Evolutionary conservation across 2,329 filamentous ascomycete genomes (phyloP).

Genomic region (Ascomycota sp.): DNA sequence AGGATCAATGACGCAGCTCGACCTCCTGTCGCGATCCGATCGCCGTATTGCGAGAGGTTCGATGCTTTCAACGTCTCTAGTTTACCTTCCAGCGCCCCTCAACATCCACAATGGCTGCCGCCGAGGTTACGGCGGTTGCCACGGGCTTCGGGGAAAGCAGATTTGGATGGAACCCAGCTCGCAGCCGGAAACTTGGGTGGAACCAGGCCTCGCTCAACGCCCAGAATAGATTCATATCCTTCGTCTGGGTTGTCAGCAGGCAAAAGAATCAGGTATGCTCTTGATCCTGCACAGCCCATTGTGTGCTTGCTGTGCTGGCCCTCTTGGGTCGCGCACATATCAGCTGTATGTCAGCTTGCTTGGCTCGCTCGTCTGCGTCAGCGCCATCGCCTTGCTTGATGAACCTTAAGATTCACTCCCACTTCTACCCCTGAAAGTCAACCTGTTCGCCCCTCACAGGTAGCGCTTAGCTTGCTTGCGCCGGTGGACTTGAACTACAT

Average conservation of each 20-base stretch:
- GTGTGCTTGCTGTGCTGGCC: background rate
- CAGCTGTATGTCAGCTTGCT: background rate
- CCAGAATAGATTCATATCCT: conserved; percentile 18
- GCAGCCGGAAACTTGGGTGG: conserved; percentile 1
- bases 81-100: conserved; percentile 20
- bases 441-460: too few relatives aligned
- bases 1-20: too few relatives aligned
- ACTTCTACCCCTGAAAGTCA: too few relatives aligned
- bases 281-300: background rate
- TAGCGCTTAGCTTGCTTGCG: too few relatives aligned
- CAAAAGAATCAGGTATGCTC: conserved; percentile 2
- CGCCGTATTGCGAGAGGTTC: conserved; percentile 14
- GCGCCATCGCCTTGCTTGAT: background rate
- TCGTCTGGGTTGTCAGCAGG: conserved; percentile 15
- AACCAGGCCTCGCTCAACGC: conserved; percentile 10
- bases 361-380: background rate
- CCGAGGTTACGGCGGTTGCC: conserved; percentile 23
- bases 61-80: conserved; percentile 29
- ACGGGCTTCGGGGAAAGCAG: conserved; percentile 12
- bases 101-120: conserved; percentile 33
- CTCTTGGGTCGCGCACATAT: background rate
- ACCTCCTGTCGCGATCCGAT: too few relatives aligned
- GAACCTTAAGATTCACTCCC: background rate
- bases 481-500: background rate
- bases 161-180: too few relatives aligned